Evolutionary conservation across 1,284 basidiomycete genomes (phyloP).

Genomic region (Puccinia horiana): DNA sequence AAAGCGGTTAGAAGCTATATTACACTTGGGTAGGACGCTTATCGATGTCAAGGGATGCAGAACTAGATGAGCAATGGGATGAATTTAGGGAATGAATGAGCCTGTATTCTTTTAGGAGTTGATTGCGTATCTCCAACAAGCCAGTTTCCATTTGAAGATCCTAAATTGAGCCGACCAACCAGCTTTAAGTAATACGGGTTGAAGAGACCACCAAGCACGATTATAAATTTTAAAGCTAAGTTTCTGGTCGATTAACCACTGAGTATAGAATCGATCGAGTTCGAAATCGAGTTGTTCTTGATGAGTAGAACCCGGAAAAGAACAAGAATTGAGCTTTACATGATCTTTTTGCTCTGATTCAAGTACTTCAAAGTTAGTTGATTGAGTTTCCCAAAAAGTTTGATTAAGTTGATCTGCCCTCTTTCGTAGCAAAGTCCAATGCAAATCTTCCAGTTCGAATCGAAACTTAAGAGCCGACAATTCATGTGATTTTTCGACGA

Average conservation of each 20-base stretch:
- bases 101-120: no score
- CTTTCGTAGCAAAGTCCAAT: constrained; percentile 53
- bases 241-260: constrained; percentile 21
- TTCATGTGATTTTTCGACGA: constrained; percentile 18
- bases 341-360: constrained; percentile 36
- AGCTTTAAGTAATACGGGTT: constrained; percentile 13
- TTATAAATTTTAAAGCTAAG: constrained; percentile 3
- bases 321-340: neutral
- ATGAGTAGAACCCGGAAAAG: neutral
- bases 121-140: constrained; percentile 21
- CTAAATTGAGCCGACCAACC: constrained; percentile 18
- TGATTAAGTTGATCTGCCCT: constrained; percentile 55
- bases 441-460: constrained; percentile 53
- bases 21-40: no score
- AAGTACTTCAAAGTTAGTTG: constrained; percentile 51
- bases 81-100: no score
- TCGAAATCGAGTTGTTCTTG: neutral
- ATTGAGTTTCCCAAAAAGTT: constrained; percentile 54
- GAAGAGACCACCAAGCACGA: constrained; percentile 19
- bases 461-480: constrained; percentile 30
- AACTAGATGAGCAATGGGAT: no score
- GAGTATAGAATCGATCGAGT: constrained; percentile 20
- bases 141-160: constrained; percentile 31
- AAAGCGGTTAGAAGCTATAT: no score
- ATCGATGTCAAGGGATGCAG: no score